These are phyloP conservation scores for Boechera retrofracta DNA, from an alignment of 345 rosid species.

Conservation along the genomic window DNA sequence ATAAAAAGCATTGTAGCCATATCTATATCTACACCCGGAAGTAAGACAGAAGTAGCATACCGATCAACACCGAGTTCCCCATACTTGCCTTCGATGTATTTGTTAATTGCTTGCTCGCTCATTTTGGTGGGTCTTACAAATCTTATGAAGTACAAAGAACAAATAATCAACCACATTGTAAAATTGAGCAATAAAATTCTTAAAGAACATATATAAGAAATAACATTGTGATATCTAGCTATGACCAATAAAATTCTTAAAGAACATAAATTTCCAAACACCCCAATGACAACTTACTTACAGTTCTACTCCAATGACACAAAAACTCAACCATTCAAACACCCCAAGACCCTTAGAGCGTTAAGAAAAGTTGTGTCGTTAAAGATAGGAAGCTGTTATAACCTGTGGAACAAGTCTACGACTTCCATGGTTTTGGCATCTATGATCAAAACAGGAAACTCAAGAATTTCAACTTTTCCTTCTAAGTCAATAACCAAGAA, in stretches of 20 bases:
- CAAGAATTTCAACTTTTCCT: conserved; percentile 92
- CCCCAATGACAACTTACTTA: background rate
- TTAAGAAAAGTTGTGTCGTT: background rate
- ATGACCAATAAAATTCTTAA: conserved; percentile 12
- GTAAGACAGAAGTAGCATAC: conserved; percentile 50
- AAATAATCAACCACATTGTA: conserved; percentile 19
- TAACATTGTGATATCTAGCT: background rate
- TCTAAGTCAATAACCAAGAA: conserved; percentile 90
- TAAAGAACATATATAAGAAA: background rate
- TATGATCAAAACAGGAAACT: conserved; percentile 79
- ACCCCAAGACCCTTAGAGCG: background rate
- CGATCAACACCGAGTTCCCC: conserved; percentile 91
- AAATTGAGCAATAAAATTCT: background rate
- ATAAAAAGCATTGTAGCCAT: background rate
- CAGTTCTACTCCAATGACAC: background rate
- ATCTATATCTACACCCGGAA: conserved; percentile 1
- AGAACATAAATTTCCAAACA: background rate
- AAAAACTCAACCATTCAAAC: conserved; percentile 4
- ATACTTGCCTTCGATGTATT: conserved; percentile 82
- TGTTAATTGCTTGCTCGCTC: conserved; percentile 71
- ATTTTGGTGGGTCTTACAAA: conserved; percentile 86
- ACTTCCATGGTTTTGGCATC: conserved; percentile 70
- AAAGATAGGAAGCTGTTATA: conserved; percentile 23
- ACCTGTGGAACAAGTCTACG: conserved; percentile 93
- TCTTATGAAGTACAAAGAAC: conserved; percentile 44